These are phyloP conservation scores for Hirsutella thompsonii DNA, from an alignment of 2,329 filamentous ascomycete species.

Conservation along the genomic window DNA sequence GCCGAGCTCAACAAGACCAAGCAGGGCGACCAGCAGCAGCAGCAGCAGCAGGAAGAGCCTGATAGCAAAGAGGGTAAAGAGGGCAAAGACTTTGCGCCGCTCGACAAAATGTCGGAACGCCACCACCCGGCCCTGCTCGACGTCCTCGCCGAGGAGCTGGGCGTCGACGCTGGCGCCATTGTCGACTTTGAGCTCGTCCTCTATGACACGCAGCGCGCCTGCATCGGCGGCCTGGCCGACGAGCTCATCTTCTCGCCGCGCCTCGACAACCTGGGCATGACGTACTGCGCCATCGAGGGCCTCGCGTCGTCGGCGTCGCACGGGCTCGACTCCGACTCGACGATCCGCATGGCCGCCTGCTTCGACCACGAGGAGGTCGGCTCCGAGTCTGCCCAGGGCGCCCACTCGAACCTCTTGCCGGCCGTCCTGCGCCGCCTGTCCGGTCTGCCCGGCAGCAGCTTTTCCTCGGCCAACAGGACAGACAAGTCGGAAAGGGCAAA, in stretches of 20 bases:
- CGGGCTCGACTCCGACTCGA: slow-evolving; percentile 58
- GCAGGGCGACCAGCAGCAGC: slow-evolving; percentile 28
- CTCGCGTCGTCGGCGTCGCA: slow-evolving; percentile 66
- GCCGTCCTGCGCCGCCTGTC: slow-evolving; percentile 78
- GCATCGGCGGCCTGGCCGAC: slow-evolving; percentile 77
- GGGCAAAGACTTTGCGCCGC: slow-evolving; percentile 52
- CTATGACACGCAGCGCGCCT: slow-evolving; percentile 87
- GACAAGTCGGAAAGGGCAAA: no score
- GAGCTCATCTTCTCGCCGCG: slow-evolving; percentile 96
- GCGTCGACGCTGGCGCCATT: slow-evolving; percentile 56
- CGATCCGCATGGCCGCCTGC: slow-evolving; percentile 82
- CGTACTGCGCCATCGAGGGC: slow-evolving; percentile 79
- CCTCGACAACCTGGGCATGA: slow-evolving; percentile 93
- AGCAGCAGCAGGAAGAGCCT: slow-evolving; percentile 10
- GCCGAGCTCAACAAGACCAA: slow-evolving; percentile 75
- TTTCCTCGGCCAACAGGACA: slow-evolving; percentile 57
- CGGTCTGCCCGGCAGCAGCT: slow-evolving; percentile 54
- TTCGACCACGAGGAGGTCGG: slow-evolving; percentile 99
- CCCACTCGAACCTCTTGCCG: slow-evolving; percentile 83
- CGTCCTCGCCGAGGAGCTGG: slow-evolving; percentile 69
- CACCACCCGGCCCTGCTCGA: slow-evolving; percentile 84
- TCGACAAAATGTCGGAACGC: slow-evolving; percentile 65
- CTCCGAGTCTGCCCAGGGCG: slow-evolving; percentile 82
- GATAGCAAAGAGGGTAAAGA: slow-evolving; percentile 8
- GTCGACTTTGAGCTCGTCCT: slow-evolving; percentile 95